Evolutionary conservation across 2,329 filamentous ascomycete species (phyloP).

Genomic region (Nannizziopsis arthrosporioides): DNA sequence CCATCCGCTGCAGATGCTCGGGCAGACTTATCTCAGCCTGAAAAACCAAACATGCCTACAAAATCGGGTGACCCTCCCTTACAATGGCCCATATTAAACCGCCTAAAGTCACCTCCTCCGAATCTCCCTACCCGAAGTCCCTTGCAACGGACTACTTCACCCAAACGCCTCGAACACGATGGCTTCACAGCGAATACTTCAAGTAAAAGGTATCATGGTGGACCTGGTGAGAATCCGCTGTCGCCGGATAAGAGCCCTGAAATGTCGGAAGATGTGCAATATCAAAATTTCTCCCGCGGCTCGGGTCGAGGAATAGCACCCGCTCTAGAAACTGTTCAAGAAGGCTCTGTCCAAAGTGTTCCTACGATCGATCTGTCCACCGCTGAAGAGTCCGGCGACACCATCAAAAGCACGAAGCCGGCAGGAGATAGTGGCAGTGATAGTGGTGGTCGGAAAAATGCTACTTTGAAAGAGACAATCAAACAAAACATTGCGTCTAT

Average conservation of each 20-base stretch:
- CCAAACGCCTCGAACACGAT: slow-evolving; percentile 35
- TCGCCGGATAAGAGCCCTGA: slow-evolving; percentile 2
- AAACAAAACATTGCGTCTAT: slow-evolving; percentile 28
- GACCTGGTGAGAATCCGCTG: slow-evolving; percentile 1
- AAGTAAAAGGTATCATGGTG: slow-evolving; percentile 38
- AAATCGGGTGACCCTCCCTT: slow-evolving; percentile 39
- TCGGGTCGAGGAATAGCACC: slow-evolving; percentile 50
- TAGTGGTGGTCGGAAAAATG: slow-evolving; percentile 33
- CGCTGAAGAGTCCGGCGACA: slow-evolving; percentile 25
- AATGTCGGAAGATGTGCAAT: slow-evolving; percentile 14
- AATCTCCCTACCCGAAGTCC: slow-evolving; percentile 16
- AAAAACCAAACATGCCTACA: slow-evolving; percentile 45
- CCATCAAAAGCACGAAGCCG: slow-evolving; percentile 27
- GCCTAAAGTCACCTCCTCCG: slow-evolving; percentile 66
- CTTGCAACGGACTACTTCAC: slow-evolving; percentile 24
- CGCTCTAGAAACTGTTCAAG: slow-evolving; percentile 79
- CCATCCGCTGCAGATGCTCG: slow-evolving; percentile 48
- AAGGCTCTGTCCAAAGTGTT: slow-evolving; percentile 67
- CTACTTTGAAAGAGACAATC: slow-evolving; percentile 19
- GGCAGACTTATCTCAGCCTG: slow-evolving; percentile 50
- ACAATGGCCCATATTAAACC: slow-evolving; percentile 66
- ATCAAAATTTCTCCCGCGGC: slow-evolving; percentile 36
- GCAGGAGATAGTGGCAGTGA: slow-evolving; percentile 50
- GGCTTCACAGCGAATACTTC: slow-evolving; percentile 39
- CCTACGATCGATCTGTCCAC: slow-evolving; percentile 39